These are phyloP conservation scores for Lolium rigidum DNA, from an alignment of 176 grass and related monocot genomes.

Conservation along the genomic window DNA sequence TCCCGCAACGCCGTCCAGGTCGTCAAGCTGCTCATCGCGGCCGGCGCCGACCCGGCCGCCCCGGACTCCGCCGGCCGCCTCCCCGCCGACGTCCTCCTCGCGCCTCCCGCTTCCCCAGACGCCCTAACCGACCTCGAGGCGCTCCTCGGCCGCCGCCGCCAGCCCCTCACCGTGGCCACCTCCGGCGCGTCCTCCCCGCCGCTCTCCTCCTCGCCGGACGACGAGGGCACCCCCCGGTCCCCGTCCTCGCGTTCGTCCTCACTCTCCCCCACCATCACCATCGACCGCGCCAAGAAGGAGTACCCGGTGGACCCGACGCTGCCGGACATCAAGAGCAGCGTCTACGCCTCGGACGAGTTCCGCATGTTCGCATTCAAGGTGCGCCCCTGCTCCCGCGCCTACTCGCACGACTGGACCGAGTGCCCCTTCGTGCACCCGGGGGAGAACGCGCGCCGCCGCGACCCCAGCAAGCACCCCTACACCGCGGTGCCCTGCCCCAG, in stretches of 20 bases:
- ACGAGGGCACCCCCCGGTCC: conserved; percentile 60
- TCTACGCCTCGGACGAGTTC: conserved; percentile 85
- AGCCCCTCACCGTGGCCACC: conserved; percentile 42
- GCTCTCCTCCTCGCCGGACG: conserved; percentile 67
- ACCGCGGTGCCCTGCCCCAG: conserved; percentile 86
- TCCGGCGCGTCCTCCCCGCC: conserved; percentile 56
- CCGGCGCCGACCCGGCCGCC: conserved; percentile 66
- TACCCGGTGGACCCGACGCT: conserved; percentile 84
- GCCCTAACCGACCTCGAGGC: conserved; percentile 50
- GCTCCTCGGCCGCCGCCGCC: conserved; percentile 55
- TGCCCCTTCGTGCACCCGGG: conserved; percentile 90
- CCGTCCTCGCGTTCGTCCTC: conserved; percentile 56
- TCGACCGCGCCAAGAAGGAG: conserved; percentile 73
- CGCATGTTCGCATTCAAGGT: conserved; percentile 94
- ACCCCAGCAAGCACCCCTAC: conserved; percentile 80
- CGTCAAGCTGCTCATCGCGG: conserved; percentile 62
- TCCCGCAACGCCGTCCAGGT: conserved; percentile 54
- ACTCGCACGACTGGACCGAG: conserved; percentile 95
- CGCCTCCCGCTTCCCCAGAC: conserved; percentile 33
- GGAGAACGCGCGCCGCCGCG: conserved; percentile 83
- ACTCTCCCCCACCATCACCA: conserved; percentile 54
- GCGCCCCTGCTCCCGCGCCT: conserved; percentile 82
- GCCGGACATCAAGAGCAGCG: conserved; percentile 84
- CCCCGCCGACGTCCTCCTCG: conserved; percentile 58
- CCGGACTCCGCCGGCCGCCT: conserved; percentile 55